These are phyloP conservation scores for Pestalotiopsis sp. DNA, from an alignment of 2,329 filamentous ascomycete species.

Conservation along the genomic window DNA sequence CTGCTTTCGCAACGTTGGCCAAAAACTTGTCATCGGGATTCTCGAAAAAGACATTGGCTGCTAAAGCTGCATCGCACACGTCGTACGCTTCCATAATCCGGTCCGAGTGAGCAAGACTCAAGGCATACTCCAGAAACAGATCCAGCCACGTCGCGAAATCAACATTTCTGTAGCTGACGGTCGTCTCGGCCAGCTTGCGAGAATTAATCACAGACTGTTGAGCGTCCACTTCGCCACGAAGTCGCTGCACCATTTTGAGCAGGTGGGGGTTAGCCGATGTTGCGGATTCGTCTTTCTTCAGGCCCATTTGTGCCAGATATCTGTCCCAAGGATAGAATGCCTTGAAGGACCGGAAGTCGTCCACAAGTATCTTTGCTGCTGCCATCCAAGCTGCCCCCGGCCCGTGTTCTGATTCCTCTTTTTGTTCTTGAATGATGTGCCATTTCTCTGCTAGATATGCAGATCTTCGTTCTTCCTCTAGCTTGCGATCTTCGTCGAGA, in stretches of 20 bases:
- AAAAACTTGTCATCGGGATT: conserved; percentile 67
- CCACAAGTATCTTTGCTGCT: conserved; percentile 60
- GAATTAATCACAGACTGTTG: conserved; percentile 14
- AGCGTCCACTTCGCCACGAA: conserved; percentile 46
- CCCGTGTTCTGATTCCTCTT: conserved; percentile 36
- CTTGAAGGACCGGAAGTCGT: conserved; percentile 66
- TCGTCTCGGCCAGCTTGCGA: conserved; percentile 26
- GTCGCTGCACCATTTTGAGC: conserved; percentile 57
- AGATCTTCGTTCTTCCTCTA: conserved; percentile 33
- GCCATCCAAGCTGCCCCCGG: conserved; percentile 58
- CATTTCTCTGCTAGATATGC: conserved; percentile 36
- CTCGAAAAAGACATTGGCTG: conserved; percentile 82
- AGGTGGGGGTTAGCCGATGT: conserved; percentile 43
- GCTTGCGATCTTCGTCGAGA: conserved; percentile 28
- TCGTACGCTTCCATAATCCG: conserved; percentile 76
- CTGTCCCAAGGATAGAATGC: conserved; percentile 70
- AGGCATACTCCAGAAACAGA: conserved; percentile 84
- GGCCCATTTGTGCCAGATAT: conserved; percentile 60
- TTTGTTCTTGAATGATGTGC: conserved; percentile 39
- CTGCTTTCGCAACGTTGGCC: conserved; percentile 81
- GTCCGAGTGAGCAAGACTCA: conserved; percentile 71
- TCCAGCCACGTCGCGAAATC: conserved; percentile 85
- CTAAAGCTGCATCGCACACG: conserved; percentile 75
- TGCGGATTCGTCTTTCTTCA: conserved; percentile 36
- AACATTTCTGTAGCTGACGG: conserved; percentile 65